Conservation (phyloP, 257 asterid species). For the Coffea eugenioides region DNA sequence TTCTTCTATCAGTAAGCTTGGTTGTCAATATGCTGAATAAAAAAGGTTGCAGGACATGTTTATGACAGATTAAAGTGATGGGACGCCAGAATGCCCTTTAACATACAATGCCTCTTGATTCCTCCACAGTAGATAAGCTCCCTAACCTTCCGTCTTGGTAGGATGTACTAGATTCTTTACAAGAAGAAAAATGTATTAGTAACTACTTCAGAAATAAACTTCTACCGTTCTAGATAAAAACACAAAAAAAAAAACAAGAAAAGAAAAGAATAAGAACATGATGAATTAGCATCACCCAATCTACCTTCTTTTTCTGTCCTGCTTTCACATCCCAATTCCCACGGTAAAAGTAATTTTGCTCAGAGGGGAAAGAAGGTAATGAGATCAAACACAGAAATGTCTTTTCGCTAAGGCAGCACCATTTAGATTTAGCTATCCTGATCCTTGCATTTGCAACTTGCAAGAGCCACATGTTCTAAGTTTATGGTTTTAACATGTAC, state of each 20-base stretch:
- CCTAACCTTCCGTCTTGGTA: conserved; percentile 59
- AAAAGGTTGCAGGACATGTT: too few species aligned
- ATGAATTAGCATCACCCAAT: not conserved
- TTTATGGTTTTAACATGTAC: not conserved
- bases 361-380: not conserved
- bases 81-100: conserved; percentile 11
- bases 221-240: not conserved
- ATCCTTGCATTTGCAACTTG: conserved; percentile 3
- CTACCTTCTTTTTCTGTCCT: not conserved
- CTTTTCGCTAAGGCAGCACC: not conserved
- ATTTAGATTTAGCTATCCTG: not conserved
- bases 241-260: not conserved
- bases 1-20: too few species aligned
- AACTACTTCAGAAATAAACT: not conserved
- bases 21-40: too few species aligned
- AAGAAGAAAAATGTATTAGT: conserved; percentile 25
- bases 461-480: not conserved
- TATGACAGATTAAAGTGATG: not conserved
- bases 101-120: conserved; percentile 87
- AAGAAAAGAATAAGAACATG: too few species aligned
- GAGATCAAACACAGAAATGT: not conserved
- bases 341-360: not conserved
- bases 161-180: conserved; percentile 66
- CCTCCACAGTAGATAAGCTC: conserved; percentile 83
- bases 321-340: not conserved